These are phyloP conservation scores for Didymosphaeria variabile DNA, from an alignment of 2,329 filamentous ascomycete genomes.

Conservation along the genomic window DNA sequence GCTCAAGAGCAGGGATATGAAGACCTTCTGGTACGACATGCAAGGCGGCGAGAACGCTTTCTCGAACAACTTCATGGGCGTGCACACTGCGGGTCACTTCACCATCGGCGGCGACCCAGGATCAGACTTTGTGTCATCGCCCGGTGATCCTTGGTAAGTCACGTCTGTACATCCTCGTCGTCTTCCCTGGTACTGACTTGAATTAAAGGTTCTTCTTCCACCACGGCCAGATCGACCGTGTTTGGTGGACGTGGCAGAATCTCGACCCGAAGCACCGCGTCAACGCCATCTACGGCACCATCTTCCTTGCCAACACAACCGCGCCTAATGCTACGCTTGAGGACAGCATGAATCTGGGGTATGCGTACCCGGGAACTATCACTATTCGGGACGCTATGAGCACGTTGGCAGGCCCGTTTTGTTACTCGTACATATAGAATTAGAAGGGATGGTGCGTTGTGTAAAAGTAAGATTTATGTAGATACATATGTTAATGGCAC, in stretches of 20 bases:
- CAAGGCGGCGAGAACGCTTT: slow-evolving; percentile 44
- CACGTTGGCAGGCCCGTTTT: slow-evolving; percentile 57
- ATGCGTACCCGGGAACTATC: slow-evolving; percentile 42
- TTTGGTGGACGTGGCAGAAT: slow-evolving; percentile 62
- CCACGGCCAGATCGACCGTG: slow-evolving; percentile 57
- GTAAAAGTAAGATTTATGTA: neutral
- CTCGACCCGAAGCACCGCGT: slow-evolving; percentile 49
- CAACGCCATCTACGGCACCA: slow-evolving; percentile 53
- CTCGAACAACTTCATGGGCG: slow-evolving; percentile 43
- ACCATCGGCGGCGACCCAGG: slow-evolving; percentile 55
- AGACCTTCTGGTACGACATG: slow-evolving; percentile 51
- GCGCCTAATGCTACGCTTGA: slow-evolving; percentile 57
- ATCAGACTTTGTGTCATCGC: slow-evolving; percentile 56
- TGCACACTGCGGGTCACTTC: slow-evolving; percentile 58
- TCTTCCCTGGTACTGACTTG: no score
- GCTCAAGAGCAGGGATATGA: slow-evolving; percentile 40
- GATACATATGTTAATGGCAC: neutral
- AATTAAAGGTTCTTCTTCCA: slow-evolving; percentile 54
- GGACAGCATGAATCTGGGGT: slow-evolving; percentile 53
- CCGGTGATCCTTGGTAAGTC: slow-evolving; percentile 48
- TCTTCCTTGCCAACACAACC: slow-evolving; percentile 54
- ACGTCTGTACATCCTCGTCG: neutral
- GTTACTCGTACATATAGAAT: slow-evolving; percentile 53
- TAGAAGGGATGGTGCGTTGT: neutral
- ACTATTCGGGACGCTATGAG: slow-evolving; percentile 54